phyloP scores from a whole-genome alignment of 768 basidiomycete genomes.

The Suillus bovinus region DNA sequence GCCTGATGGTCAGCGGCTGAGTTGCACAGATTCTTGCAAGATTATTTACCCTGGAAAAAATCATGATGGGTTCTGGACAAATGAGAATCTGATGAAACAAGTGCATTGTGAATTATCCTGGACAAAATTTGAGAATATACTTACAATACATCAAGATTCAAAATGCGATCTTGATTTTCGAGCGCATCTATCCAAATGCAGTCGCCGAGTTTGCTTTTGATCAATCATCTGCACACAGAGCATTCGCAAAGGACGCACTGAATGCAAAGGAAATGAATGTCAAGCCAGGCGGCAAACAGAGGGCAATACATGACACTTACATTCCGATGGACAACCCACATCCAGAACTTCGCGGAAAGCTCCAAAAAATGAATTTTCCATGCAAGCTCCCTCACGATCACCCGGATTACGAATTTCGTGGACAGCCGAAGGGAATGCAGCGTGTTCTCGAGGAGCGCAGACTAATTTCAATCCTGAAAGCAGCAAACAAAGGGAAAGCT shows the following conservation, averaged over 20 bases:
- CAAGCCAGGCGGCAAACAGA: constrained; percentile 23
- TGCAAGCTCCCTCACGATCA: neutral
- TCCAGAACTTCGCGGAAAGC: constrained; percentile 11
- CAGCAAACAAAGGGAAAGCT: constrained; percentile 5
- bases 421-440: constrained; percentile 12
- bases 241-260: constrained; percentile 25
- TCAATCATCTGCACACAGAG: constrained; percentile 27
- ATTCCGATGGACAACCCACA: constrained; percentile 19
- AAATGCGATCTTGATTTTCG: constrained; percentile 18
- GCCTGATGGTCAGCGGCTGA: too few species aligned
- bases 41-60: too few species aligned
- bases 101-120: too few species aligned
- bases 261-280: constrained; percentile 30
- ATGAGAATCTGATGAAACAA: too few species aligned
- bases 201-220: constrained; percentile 26
- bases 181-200: constrained; percentile 21
- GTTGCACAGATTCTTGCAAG: too few species aligned
- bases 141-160: constrained; percentile 18
- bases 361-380: constrained; percentile 7
- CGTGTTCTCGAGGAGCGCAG: constrained; percentile 1
- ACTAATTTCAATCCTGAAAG: constrained; percentile 2
- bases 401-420: neutral
- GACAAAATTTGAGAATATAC: too few species aligned
- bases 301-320: constrained; percentile 14
- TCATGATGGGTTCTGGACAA: too few species aligned